Conservation (phyloP, 2,329 filamentous ascomycete genomes). For the Hypoxylon sp. region DNA sequence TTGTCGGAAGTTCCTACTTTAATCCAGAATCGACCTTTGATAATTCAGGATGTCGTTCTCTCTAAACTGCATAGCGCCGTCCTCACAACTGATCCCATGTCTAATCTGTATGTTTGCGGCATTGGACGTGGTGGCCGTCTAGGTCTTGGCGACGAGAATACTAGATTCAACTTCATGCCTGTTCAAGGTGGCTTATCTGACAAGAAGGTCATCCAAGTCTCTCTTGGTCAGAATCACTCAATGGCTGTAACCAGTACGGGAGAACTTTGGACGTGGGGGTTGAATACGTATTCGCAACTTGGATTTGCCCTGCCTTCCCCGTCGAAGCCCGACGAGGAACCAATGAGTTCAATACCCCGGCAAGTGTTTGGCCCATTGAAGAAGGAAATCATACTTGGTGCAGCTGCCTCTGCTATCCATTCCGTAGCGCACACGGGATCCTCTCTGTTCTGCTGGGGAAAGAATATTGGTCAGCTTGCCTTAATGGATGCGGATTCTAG, state of each 20-base stretch:
- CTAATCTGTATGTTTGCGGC: conserved; percentile 93
- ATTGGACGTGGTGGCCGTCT: conserved; percentile 91
- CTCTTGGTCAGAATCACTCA: conserved; percentile 91
- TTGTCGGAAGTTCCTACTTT: conserved; percentile 76
- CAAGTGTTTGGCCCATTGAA: conserved; percentile 95
- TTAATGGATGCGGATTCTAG: conserved; percentile 95
- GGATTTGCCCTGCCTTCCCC: conserved; percentile 83
- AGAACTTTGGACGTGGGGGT: conserved; percentile 96
- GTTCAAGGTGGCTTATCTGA: conserved; percentile 83
- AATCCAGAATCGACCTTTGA: conserved; percentile 78
- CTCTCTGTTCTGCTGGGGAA: conserved; percentile 93
- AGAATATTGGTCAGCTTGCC: conserved; percentile 93
- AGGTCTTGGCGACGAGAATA: conserved; percentile 90
- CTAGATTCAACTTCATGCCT: conserved; percentile 86
- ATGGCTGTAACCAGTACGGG: conserved; percentile 87
- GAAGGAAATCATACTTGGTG: conserved; percentile 83
- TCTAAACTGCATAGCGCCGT: conserved; percentile 94
- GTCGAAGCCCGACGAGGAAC: conserved; percentile 81
- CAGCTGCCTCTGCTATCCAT: conserved; percentile 91
- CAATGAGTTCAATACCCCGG: conserved; percentile 83
- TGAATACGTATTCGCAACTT: conserved; percentile 86
- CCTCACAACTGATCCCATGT: conserved; percentile 86
- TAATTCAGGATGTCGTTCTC: conserved; percentile 86
- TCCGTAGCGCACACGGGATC: conserved; percentile 88
- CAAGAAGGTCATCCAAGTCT: conserved; percentile 81